A percentile compares a stretch with the other conserved stretches of the same genome.
These are phyloP conservation scores for Ormosia emarginata DNA, from an alignment of 306 rosid species.

Conservation along the genomic window DNA sequence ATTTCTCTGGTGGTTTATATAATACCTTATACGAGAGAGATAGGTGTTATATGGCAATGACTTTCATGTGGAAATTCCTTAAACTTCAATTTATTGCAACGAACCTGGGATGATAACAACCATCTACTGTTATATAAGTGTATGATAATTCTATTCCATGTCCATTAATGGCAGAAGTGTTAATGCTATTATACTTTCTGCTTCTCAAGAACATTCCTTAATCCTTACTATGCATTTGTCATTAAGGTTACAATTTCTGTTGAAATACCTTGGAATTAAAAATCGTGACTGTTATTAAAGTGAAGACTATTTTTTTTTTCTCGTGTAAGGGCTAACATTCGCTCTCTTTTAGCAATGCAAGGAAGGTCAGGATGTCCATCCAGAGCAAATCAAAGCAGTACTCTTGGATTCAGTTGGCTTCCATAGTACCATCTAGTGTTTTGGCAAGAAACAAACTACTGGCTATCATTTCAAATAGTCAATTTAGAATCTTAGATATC, in stretches of 20 bases:
- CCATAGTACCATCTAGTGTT: slow-evolving; percentile 35
- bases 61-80: not conserved
- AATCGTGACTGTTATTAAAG: not conserved
- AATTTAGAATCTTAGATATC: not conserved
- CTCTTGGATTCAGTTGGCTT: slow-evolving; percentile 64
- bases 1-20: not conserved
- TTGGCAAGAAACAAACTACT: not conserved
- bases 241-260: not conserved
- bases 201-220: not conserved
- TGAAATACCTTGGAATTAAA: not conserved
- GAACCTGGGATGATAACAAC: not conserved
- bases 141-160: not conserved
- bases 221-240: not conserved
- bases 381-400: slow-evolving; percentile 62
- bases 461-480: not conserved
- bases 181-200: not conserved
- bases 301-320: not conserved
- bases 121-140: not conserved
- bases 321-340: not conserved
- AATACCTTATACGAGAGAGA: not conserved
- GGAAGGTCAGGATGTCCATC: slow-evolving; percentile 59
- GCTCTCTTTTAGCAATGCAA: slow-evolving; percentile 48
- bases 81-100: not conserved
- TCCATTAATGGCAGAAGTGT: not conserved
- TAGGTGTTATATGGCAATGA: not conserved